These are phyloP conservation scores for Astrocystis sublimbata DNA, from an alignment of 495 filamentous ascomycete species.

Conservation along the genomic window DNA sequence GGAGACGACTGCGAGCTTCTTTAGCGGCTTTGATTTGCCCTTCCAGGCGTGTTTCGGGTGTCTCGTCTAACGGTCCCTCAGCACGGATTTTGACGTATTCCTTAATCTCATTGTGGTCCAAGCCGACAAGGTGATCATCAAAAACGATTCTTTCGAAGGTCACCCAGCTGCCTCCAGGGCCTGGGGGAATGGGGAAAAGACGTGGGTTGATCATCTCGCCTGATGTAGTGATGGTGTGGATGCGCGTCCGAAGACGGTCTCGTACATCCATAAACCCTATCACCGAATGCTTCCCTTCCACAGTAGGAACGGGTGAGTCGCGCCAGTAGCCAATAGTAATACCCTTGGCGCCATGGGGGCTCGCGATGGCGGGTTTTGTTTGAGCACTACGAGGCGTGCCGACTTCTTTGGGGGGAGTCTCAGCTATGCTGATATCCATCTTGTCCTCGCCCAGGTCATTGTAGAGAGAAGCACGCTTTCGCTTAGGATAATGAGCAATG, in stretches of 20 bases:
- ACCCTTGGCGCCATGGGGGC: conserved; percentile 43
- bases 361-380: conserved; percentile 32
- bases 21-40: conserved; percentile 37
- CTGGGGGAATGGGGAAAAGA: conserved; percentile 47
- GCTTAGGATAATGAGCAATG: conserved; percentile 43
- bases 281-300: conserved; percentile 49
- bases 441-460: conserved; percentile 40
- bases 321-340: conserved; percentile 55
- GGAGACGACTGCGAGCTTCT: conserved; percentile 40
- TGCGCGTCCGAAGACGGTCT: conserved; percentile 54
- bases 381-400: conserved; percentile 23
- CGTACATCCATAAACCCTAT: conserved; percentile 56
- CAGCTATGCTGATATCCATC: conserved; percentile 25
- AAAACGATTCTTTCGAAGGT: conserved; percentile 56
- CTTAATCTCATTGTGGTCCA: conserved; percentile 52
- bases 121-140: conserved; percentile 46
- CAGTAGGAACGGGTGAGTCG: conserved; percentile 46
- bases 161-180: conserved; percentile 58
- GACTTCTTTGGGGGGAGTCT: conserved; percentile 23
- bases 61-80: conserved; percentile 27
- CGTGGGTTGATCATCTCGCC: conserved; percentile 42
- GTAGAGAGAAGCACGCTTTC: conserved; percentile 50
- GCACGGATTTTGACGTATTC: conserved; percentile 55
- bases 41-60: conserved; percentile 27
- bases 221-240: conserved; percentile 40